Base-by-base conservation (phyloP, 305 asterid species). In the Coffea humblotiana region DNA sequence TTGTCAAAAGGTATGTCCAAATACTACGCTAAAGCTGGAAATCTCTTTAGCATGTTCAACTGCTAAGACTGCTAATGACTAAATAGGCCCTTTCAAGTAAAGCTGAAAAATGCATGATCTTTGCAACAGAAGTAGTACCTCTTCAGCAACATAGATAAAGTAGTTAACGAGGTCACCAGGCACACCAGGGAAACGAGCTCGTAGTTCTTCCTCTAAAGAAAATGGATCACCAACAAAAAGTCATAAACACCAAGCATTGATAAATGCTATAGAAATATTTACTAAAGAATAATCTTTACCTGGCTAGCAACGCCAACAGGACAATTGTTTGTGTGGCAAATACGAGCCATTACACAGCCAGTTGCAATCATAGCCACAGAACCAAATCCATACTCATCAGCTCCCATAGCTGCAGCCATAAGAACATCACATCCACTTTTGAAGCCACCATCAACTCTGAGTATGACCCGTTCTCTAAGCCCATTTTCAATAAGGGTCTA, bases 291-390 rank as follows among this genome's bases (percentile, higher is more conserved):
- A 63, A 61, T 32, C 45, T 71, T 43, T 77, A 96, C 99, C 98
- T 96, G 99, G 80, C 99, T 96, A 83, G 99, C 99, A 79, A 96
- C 99, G 79, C 99, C 99, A 82, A 96, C 99, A 43, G 99, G 99
- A 81, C 99, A 96, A 86, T 96, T 96, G 73, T 96, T 96, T 49
- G 99, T 96, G 91, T 96, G 99, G 90, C 99, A 96, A 67, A 96
- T 96, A 81, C 99, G 99, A 77, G 98, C 99, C 99, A 96, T 96
- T 77, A 96, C 92, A 82, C 99, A 96, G 72, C 99, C 99, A 60
- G 99, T 96, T 83, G 99, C 99, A 83, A 96, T 96, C 99, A 96
- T 96, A 75, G 99, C 99, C 67, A 96, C 88, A 25, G 98, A 94
- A 85, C 99, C 98, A 83, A 96, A 96, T 81, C 99, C 99, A 84